Conservation (phyloP, 2,329 filamentous ascomycete species). For the Hymenoscyphus occultus region DNA sequence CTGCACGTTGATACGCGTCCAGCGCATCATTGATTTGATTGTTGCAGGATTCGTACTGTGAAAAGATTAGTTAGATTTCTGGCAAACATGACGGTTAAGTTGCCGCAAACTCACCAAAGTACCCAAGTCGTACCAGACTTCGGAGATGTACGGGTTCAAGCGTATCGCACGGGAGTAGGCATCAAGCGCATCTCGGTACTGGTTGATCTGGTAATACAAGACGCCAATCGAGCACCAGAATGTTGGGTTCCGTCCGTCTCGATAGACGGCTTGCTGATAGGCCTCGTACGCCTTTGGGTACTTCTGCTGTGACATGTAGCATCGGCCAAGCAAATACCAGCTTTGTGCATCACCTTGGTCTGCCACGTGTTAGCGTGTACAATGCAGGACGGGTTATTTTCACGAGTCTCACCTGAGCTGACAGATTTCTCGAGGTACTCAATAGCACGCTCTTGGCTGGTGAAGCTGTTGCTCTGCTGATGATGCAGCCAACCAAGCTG, state of each 20-base stretch:
- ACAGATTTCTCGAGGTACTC: constrained; percentile 98
- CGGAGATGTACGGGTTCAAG: constrained; percentile 95
- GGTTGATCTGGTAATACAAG: constrained; percentile 98
- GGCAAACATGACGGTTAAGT: constrained; percentile 22
- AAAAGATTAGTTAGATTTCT: constrained; percentile 26
- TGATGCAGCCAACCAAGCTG: constrained; percentile 98
- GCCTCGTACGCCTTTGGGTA: constrained; percentile 98
- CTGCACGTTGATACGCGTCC: constrained; percentile 91
- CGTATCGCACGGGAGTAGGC: constrained; percentile 96
- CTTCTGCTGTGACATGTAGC: constrained; percentile 99
- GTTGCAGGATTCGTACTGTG: constrained; percentile 94
- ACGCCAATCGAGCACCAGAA: constrained; percentile 99
- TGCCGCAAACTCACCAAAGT: constrained; percentile 69
- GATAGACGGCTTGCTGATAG: constrained; percentile 97
- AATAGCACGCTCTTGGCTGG: constrained; percentile 92
- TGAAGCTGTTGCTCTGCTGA: constrained; percentile 87
- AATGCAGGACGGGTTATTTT: constrained; percentile 25
- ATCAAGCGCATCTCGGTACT: constrained; percentile 96
- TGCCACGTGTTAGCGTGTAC: constrained; percentile 43
- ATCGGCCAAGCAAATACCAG: constrained; percentile 96
- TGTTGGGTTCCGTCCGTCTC: constrained; percentile 93
- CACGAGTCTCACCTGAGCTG: constrained; percentile 66
- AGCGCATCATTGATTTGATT: constrained; percentile 96
- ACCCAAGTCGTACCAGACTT: constrained; percentile 98
- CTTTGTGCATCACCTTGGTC: constrained; percentile 95